Base-by-base conservation (phyloP, 2,329 filamentous ascomycete species). In the Phoma sp. region DNA sequence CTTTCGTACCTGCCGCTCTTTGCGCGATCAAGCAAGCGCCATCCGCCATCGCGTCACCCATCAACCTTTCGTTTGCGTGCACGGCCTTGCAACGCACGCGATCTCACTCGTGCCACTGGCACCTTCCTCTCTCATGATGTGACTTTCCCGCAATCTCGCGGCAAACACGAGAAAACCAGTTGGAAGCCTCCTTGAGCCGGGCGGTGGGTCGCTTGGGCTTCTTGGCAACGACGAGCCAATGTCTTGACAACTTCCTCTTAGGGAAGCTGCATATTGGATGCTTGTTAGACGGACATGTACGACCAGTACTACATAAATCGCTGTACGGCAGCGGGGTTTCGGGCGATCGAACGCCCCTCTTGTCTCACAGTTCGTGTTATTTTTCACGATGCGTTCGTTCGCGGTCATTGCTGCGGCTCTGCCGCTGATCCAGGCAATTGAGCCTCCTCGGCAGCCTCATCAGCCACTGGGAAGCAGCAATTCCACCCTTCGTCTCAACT, bases 401-500 rank as follows among this genome's bases (percentile, higher is more conserved):
- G 54, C 64, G 17, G 38, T 73, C 46, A 53, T 70, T 39, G 61
- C 65, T 23, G 65, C 65, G 36, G 61, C 55, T 29, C 45, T 72
- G 51, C 65, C 68, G 60, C 56, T 72, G 38, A 58, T 70, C 28
- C 61, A 61, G 32, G 65, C 66, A 7, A 76, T 80, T 64, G 78
- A 83, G 21, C 82, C 83, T 38, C 77, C 81, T 5, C 80, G 85
- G 26, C 74, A 79, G 43, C 81, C 84, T 7, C 76, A 81, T 54
- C 82, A 84, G 47, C 84, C 85, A 4, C 76, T 77, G 4, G 84
- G 84, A 18, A 56, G 53, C 47, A 42, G 30, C 37, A 81, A 80
- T 56, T 85, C 85, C 7, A 76, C 80, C 25, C 83, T 81, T 43
- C 77, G 85, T 6, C 73, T 88, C 53, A 83, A 77, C 0, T 88